These are phyloP conservation scores for Arabis hirsuta DNA, from an alignment of 345 rosid genomes.

Conservation along the genomic window DNA sequence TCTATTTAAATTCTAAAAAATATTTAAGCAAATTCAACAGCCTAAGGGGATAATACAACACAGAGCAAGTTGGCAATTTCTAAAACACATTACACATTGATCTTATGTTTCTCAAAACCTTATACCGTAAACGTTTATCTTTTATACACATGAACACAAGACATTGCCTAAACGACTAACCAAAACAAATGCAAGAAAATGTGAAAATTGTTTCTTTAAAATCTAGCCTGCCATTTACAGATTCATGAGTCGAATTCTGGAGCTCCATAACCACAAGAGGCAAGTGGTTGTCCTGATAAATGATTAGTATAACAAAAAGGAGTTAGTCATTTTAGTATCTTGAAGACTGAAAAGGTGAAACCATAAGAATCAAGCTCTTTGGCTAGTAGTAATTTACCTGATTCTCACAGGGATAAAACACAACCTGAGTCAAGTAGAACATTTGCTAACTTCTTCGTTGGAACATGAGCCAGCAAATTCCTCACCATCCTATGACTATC, in stretches of 20 bases:
- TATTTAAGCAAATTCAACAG: no score
- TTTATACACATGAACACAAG: no score
- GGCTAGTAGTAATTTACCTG: not conserved
- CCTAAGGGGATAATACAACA: no score
- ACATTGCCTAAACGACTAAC: no score
- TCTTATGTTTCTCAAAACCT: no score
- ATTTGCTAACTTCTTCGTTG: not conserved
- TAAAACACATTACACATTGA: no score
- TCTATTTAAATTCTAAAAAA: no score
- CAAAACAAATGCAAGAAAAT: no score
- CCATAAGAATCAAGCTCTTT: constrained; percentile 1
- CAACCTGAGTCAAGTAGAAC: not conserved
- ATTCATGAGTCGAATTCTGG: not conserved
- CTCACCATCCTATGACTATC: not conserved
- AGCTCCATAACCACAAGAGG: not conserved
- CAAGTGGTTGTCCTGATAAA: not conserved
- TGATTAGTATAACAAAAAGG: not conserved
- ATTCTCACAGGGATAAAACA: not conserved
- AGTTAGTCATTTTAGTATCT: not conserved
- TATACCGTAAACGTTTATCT: no score
- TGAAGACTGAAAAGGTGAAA: constrained; percentile 4
- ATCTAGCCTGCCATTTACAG: not conserved
- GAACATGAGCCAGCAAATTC: not conserved
- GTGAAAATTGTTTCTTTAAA: no score
- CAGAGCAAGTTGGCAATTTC: no score